Evolutionary conservation across 495 filamentous ascomycete genomes (phyloP).

Genomic region (Hyaloscypha finlandica): DNA sequence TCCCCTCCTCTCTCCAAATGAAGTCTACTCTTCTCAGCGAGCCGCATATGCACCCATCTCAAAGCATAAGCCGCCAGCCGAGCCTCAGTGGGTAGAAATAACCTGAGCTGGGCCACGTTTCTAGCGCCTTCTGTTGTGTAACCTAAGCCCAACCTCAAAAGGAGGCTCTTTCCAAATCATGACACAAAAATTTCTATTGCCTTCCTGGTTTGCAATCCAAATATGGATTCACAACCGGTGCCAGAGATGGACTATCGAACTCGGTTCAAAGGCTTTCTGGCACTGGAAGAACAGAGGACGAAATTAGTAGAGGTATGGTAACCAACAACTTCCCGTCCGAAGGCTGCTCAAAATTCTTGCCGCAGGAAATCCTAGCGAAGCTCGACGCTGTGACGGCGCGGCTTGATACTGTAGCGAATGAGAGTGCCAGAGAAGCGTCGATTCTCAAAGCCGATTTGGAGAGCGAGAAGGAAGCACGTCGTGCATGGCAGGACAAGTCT

Average conservation of each 20-base stretch:
- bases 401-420: slow-evolving; percentile 39
- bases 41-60: background rate
- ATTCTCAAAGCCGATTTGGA: slow-evolving; percentile 41
- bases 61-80: background rate
- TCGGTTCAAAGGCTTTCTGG: slow-evolving; percentile 10
- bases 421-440: slow-evolving; percentile 31
- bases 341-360: slow-evolving; percentile 11
- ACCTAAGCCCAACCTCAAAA: background rate
- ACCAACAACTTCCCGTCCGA: background rate
- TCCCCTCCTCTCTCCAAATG: background rate
- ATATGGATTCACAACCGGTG: background rate
- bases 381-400: slow-evolving; percentile 39
- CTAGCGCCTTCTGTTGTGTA: slow-evolving; percentile 2
- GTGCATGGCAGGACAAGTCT: slow-evolving; percentile 11
- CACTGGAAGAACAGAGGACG: background rate
- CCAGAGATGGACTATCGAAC: slow-evolving; percentile 7
- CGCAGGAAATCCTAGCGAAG: slow-evolving; percentile 37
- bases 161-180: background rate
- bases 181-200: background rate
- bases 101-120: background rate
- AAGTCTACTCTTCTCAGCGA: background rate
- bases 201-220: background rate
- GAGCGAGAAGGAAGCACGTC: slow-evolving; percentile 9
- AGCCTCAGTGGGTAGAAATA: background rate
- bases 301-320: slow-evolving; percentile 6